Conservation (phyloP, 345 rosid genomes). For the Fremontodendron californicum region DNA sequence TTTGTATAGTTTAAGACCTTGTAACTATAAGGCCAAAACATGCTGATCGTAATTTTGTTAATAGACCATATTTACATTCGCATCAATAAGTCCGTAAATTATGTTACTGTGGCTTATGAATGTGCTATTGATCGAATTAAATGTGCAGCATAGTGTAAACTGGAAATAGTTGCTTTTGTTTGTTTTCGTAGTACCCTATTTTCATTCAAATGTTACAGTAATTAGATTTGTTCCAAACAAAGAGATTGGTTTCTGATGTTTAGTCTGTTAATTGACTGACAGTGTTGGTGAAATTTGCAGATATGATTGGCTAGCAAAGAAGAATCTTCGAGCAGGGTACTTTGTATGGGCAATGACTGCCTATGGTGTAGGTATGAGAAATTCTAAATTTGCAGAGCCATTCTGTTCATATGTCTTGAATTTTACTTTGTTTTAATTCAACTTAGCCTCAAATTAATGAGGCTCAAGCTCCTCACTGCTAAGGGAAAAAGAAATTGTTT, state of each 20-base stretch:
- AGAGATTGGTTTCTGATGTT: background rate
- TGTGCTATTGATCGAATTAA: background rate
- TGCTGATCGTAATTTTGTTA: background rate
- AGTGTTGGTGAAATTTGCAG: conserved; percentile 34
- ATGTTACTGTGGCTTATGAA: background rate
- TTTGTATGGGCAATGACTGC: conserved; percentile 91
- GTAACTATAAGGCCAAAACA: background rate
- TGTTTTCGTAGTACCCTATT: background rate
- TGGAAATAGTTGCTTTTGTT: background rate
- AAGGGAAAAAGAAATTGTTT: background rate
- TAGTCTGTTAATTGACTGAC: background rate
- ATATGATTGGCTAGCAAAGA: conserved; percentile 86
- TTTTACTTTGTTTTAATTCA: background rate
- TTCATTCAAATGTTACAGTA: background rate
- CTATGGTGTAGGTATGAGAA: conserved; percentile 75
- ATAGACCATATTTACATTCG: background rate
- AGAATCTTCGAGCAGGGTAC: conserved; percentile 74
- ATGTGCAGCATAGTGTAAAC: background rate
- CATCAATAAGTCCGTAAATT: background rate
- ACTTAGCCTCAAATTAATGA: background rate
- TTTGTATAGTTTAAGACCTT: background rate
- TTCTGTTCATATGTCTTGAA: background rate
- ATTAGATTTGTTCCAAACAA: background rate
- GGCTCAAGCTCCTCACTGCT: background rate
- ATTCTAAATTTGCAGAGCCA: background rate